Evolutionary conservation across 2,329 filamentous ascomycete species (phyloP).

Genomic region (Aureobasidium sp.): DNA sequence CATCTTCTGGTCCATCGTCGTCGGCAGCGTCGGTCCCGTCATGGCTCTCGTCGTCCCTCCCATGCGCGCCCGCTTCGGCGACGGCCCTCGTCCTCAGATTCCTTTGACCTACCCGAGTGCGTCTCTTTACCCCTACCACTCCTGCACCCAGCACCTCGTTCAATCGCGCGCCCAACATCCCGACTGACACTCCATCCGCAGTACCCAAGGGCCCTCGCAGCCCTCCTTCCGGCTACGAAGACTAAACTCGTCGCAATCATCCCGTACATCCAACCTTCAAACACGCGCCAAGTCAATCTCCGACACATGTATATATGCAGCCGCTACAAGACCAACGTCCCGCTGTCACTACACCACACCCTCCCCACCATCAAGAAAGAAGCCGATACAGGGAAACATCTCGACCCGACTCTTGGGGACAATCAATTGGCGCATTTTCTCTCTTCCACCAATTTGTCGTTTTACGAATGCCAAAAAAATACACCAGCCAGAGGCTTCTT

Average conservation of each 20-base stretch:
- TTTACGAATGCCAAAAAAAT: conserved; percentile 5
- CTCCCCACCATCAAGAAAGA: not conserved
- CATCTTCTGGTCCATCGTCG: conserved; percentile 75
- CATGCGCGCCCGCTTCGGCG: conserved; percentile 62
- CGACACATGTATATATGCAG: conserved; percentile 1
- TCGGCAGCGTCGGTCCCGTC: conserved; percentile 66
- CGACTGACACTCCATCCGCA: conserved; percentile 18
- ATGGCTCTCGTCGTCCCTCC: conserved; percentile 64
- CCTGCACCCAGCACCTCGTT: not conserved
- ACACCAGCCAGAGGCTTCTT: conserved; percentile 1
- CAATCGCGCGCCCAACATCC: not conserved
- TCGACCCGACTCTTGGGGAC: not conserved
- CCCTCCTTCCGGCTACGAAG: conserved; percentile 39
- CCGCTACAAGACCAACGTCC: not conserved
- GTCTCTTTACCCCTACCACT: conserved; percentile 31
- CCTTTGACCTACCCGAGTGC: conserved; percentile 89
- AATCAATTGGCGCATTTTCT: not conserved
- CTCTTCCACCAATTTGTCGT: not conserved
- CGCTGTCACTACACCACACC: not conserved
- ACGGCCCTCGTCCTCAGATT: conserved; percentile 60
- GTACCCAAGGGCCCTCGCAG: conserved; percentile 40
- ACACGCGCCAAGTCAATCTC: not conserved
- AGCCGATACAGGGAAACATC: not conserved
- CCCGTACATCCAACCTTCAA: not conserved
- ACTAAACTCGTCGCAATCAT: conserved; percentile 22